phyloP scores from a whole-genome alignment of 192 early-diverging fungal genomes.

The Podila verticillata region DNA sequence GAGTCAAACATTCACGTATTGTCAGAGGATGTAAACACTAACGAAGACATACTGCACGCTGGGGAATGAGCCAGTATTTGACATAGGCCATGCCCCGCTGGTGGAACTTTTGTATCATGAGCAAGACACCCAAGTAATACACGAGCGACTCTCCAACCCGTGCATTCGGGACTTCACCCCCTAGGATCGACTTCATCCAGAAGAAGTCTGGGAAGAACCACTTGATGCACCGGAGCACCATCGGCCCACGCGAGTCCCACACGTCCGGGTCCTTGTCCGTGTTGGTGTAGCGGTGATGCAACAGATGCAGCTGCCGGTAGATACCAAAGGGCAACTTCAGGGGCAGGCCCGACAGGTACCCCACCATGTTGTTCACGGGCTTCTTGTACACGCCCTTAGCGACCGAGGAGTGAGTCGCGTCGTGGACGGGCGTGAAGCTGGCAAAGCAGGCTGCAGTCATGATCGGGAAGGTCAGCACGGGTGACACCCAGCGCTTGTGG shows the following conservation, averaged over 20 bases:
- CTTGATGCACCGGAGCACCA: conserved; percentile 32
- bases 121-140: conserved; percentile 14
- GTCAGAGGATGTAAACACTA: neutral
- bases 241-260: conserved; percentile 31
- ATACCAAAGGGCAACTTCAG: conserved; percentile 17
- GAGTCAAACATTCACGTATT: neutral
- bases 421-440: conserved; percentile 40
- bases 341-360: conserved; percentile 26
- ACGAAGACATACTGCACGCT: conserved; percentile 23
- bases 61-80: conserved; percentile 46
- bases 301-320: conserved; percentile 32
- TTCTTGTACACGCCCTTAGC: conserved; percentile 38
- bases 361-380: conserved; percentile 28
- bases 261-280: conserved; percentile 32
- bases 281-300: conserved; percentile 42
- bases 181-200: conserved; percentile 16
- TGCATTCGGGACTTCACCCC: conserved; percentile 6
- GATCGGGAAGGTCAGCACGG: conserved; percentile 22
- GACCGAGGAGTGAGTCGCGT: conserved; percentile 35
- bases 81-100: conserved; percentile 20
- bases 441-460: conserved; percentile 43
- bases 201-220: conserved; percentile 42
- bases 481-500: conserved; percentile 31
- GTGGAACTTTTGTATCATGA: conserved; percentile 15
- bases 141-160: conserved; percentile 6